Base-by-base conservation (phyloP, 306 rosid genomes). In the Cicer yamashitae region DNA sequence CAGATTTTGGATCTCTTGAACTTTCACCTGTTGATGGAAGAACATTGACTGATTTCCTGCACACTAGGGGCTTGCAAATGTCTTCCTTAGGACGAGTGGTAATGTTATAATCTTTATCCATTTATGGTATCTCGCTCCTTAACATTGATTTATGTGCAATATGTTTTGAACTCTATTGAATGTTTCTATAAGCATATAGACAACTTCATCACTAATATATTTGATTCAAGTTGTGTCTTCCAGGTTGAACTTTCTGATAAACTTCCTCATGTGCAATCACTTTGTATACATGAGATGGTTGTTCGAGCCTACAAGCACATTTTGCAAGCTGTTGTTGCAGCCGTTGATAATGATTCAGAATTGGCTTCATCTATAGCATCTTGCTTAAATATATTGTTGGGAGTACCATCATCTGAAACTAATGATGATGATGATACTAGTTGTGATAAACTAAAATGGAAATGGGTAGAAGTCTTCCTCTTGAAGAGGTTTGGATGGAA, bases 1-100 rank as follows among this genome's bases (percentile, higher is more conserved):
- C 98, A 77, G 98, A 94, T 89, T 94, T 94, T 81, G 98, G 96
- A 53, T 94, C 98, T 53, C 97, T 94, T 82, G 98, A 94, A 80
- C 98, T 94, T 85, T 94, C 98, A 56, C 98, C 98, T 3, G 98
- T 94, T 71, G 98, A 94, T 85, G 98, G 98, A 84, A 90, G 98
- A 77, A 91, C 98, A 34, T 80, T 94, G 85, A 94, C 97, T 46
- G 98, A 94, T 84, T 94, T 94, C 84, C 91, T 94, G 98, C 98
- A 94, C 66, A 94, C 98, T 48, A 85, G 98, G 82, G 98, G 98
- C 43, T 86, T 94, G 91, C 88, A 85, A 79, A 91, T 94, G 93
- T 85, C 87, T 80, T 94, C 98, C 50, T 85, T 94, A 66, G 98
- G 98, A 75, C 87, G 82, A 38, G 96, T 94, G 90, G 98, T 94